A percentile compares a stretch with the other conserved stretches of the same genome.
Conservation (phyloP, 495 filamentous ascomycete genomes). For the Penicillium argentinense region DNA sequence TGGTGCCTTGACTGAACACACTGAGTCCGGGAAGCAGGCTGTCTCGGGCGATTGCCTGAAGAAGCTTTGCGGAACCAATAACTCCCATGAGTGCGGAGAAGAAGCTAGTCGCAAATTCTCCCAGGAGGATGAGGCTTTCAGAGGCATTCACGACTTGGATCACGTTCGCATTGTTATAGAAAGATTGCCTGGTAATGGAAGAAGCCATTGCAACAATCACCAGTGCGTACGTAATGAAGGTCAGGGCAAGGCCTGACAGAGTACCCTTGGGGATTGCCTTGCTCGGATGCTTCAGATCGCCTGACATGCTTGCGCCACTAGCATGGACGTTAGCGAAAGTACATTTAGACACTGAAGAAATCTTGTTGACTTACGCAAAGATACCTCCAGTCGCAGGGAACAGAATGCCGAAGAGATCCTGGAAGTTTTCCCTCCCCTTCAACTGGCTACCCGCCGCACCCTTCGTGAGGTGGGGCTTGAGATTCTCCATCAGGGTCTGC, state of each 20-base stretch:
- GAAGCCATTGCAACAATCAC: constrained; percentile 82
- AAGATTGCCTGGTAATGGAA: constrained; percentile 70
- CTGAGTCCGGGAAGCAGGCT: constrained; percentile 73
- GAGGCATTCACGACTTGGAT: constrained; percentile 77
- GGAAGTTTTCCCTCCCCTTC: constrained; percentile 68
- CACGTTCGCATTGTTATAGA: constrained; percentile 73
- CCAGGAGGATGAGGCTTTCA: constrained; percentile 69
- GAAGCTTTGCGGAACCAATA: constrained; percentile 82
- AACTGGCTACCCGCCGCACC: constrained; percentile 67
- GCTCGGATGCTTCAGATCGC: constrained; percentile 79
- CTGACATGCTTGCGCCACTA: constrained; percentile 86
- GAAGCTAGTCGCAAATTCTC: constrained; percentile 78
- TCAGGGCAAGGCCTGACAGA: constrained; percentile 70
- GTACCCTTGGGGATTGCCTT: constrained; percentile 83
- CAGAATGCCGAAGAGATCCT: constrained; percentile 82
- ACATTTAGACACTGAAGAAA: too few species aligned
- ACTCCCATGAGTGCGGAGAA: constrained; percentile 88
- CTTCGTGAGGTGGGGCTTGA: constrained; percentile 66
- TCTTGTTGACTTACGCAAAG: constrained; percentile 54
- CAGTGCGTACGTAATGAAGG: constrained; percentile 71
- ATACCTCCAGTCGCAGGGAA: constrained; percentile 83
- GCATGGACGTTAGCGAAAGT: constrained; percentile 20
- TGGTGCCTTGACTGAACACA: constrained; percentile 74
- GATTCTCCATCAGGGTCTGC: constrained; percentile 67
- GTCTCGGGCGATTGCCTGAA: constrained; percentile 82